Conservation (phyloP, 2,329 filamentous ascomycete genomes). For the Grosmannia huntii region DNA sequence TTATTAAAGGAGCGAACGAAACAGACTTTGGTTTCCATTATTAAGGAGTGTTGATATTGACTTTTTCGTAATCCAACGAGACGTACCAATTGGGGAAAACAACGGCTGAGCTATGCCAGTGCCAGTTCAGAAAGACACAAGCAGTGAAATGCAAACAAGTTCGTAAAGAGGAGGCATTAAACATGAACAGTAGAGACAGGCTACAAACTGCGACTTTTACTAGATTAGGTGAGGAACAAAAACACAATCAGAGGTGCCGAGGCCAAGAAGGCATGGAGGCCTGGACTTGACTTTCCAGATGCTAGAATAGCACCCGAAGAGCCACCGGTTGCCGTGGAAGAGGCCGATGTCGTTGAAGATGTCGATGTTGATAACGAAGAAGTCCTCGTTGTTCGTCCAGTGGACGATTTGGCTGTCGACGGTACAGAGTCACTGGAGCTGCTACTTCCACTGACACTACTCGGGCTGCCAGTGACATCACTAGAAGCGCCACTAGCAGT, state of each 20-base stretch:
- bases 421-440: background rate
- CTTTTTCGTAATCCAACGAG: background rate
- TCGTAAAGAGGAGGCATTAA: background rate
- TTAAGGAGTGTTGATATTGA: too few species aligned
- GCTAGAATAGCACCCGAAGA: background rate
- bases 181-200: background rate
- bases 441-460: background rate
- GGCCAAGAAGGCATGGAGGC: background rate
- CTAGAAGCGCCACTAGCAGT: background rate
- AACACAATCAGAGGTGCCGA: background rate
- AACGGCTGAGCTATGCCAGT: background rate
- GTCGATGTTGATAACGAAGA: background rate
- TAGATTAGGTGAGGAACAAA: background rate
- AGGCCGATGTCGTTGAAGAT: background rate
- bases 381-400: too few species aligned
- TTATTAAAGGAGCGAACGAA: background rate
- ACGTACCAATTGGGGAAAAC: background rate
- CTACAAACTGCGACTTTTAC: background rate
- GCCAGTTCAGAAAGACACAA: background rate
- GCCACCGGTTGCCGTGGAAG: background rate
- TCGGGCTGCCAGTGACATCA: too few species aligned
- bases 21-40: too few species aligned
- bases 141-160: background rate
- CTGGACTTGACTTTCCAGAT: background rate
- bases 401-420: background rate